Evolutionary conservation across 495 filamentous ascomycete genomes (phyloP), one percentile per base, ranked within the genome.

Genomic region (Hypoxylon subgilvum): DNA sequence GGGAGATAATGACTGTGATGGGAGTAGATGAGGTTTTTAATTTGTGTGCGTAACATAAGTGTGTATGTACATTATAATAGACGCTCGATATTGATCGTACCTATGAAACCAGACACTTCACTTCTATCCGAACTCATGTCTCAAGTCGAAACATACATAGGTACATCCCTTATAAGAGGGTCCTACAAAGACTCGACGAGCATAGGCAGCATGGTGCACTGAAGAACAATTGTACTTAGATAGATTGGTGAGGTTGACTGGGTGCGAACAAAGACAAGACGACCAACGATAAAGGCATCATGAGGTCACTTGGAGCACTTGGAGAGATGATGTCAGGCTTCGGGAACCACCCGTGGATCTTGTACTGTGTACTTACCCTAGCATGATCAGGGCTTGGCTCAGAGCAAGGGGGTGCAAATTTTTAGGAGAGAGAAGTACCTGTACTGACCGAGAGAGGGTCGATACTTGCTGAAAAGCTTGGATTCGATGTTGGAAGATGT

Each of bases 291-390:
- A 58, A 36, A 58, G 44, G 54, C 40, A 54, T 41, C 61, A 64
- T 64, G 61, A 64, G 61, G 61, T 64, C 61, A 64, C 61, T 64
- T 64, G 54, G 54, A 56, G 40, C 61, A 64, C 61, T 64, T 64
- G 54, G 54, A 56, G 40, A 44, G 42, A 64, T 64, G 61, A 64
- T 64, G 61, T 64, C 61, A 64, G 39, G 47, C 44, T 63, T 63
- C 52, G 53, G 61, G 61, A 64, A 59, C 44, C 43, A 58, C 55
- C 60, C 41, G 52, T 63, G 53, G 48, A 53, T 32, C 48, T 57
- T 14, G 31, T 12, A n/a, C n/a, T 3, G n/a, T 3, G 34, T 41
- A 57, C 42, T 35, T 47, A 27, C 46, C 59, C 36, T 41, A 52
- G 9, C 9, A 12, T 51, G 59, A 52, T 6, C 52, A 35, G 31